phyloP scores from a whole-genome alignment of 1,139 yeast genomes.

The Cylindricascospora bacillispora region DNA sequence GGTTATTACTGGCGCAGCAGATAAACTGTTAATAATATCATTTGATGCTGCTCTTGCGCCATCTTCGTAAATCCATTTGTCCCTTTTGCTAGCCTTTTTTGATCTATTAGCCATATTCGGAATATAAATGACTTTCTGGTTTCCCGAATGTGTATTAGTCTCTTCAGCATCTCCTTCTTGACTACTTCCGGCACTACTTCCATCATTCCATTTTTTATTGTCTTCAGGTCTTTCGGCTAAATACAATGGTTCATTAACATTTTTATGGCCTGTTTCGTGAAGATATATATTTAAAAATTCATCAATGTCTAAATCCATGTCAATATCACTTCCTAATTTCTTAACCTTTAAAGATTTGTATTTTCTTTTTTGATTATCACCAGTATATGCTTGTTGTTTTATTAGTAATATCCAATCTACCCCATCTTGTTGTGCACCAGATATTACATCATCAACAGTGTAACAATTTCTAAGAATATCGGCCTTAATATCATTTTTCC shows the following conservation, averaged over 20 bases:
- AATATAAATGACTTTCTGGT: conserved; percentile 46
- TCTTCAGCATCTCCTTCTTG: conserved; percentile 23
- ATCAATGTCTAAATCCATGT: conserved; percentile 56
- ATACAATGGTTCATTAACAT: conserved; percentile 8
- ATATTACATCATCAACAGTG: conserved; percentile 56
- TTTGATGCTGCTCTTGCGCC: conserved; percentile 53
- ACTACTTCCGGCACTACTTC: conserved; percentile 21
- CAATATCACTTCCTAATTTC: conserved; percentile 45
- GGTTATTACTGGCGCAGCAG: conserved; percentile 56
- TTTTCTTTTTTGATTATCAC: conserved; percentile 31
- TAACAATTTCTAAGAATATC: conserved; percentile 44
- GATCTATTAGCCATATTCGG: conserved; percentile 61
- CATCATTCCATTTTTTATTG: conserved; percentile 18
- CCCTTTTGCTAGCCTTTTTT: conserved; percentile 64
- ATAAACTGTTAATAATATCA: conserved; percentile 39
- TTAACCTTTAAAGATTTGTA: conserved; percentile 68
- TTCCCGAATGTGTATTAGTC: conserved; percentile 22
- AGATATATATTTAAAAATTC: conserved; percentile 45
- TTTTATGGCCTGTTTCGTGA: conserved; percentile 26
- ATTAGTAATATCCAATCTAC: conserved; percentile 64
- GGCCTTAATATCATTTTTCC: conserved; percentile 62
- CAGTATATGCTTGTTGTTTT: conserved; percentile 40
- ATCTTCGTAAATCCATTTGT: conserved; percentile 70
- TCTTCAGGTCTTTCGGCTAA: conserved; percentile 15
- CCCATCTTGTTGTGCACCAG: conserved; percentile 55